Evolutionary conservation across 148 eudicot genomes (phyloP).

Genomic region (Cornus suecica): DNA sequence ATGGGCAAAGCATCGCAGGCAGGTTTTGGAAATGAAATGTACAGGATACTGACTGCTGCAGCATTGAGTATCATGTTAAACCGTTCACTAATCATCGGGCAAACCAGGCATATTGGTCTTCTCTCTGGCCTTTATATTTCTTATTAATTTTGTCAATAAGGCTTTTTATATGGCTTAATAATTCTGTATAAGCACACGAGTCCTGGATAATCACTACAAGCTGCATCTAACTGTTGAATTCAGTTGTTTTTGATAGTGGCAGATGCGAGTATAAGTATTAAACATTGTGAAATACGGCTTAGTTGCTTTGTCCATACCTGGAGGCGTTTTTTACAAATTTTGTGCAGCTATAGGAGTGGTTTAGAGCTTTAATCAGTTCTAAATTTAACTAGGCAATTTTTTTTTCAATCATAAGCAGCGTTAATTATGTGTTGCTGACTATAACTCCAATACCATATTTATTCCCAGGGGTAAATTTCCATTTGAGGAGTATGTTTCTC

Average conservation of each 20-base stretch:
- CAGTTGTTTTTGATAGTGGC: conserved; percentile 2
- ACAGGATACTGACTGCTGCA: conserved; percentile 79
- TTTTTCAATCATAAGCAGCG: background rate
- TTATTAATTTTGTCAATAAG: background rate
- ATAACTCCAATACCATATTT: conserved; percentile 11
- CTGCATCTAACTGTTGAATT: background rate
- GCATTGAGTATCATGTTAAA: conserved; percentile 83
- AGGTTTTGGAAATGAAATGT: conserved; percentile 92
- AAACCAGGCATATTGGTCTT: conserved; percentile 98
- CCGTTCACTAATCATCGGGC: conserved; percentile 86
- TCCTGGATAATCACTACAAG: background rate
- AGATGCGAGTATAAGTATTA: background rate
- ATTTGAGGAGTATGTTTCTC: conserved; percentile 70
- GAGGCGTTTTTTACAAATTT: background rate
- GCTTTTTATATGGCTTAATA: background rate
- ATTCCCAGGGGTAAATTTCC: conserved; percentile 73
- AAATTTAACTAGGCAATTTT: conserved; percentile 1
- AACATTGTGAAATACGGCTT: background rate
- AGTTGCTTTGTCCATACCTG: background rate
- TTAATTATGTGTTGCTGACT: conserved; percentile 8
- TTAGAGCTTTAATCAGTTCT: background rate
- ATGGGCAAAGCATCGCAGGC: conserved; percentile 88
- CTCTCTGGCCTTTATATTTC: conserved; percentile 31
- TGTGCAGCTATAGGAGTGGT: background rate
- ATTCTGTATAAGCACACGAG: too few species aligned